Evolutionary conservation across 306 rosid genomes (phyloP).

Genomic region (Rosa lucieae): DNA sequence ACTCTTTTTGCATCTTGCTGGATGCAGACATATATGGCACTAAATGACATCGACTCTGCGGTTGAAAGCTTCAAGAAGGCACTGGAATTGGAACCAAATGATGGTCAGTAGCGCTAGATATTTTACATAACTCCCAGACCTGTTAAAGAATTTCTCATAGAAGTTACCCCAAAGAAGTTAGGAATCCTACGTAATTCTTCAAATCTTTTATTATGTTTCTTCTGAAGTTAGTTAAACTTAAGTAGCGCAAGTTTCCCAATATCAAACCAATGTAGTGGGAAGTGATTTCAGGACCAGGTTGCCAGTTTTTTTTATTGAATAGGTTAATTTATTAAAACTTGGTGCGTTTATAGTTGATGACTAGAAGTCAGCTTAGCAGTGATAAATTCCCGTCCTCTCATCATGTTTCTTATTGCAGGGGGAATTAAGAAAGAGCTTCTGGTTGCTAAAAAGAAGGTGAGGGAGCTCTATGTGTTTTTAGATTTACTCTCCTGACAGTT

Average conservation of each 20-base stretch:
- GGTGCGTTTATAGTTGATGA: background rate
- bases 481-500: background rate
- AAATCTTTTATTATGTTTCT: background rate
- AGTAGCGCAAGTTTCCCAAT: background rate
- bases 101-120: constrained; percentile 47
- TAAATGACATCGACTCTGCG: constrained; percentile 68
- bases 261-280: background rate
- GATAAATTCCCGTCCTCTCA: background rate
- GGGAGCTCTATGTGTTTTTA: background rate
- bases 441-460: constrained; percentile 62
- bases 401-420: constrained; percentile 35
- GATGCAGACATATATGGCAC: constrained; percentile 67
- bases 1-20: background rate
- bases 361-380: background rate
- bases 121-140: background rate
- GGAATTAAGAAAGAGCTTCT: constrained; percentile 79
- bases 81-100: constrained; percentile 70
- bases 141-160: background rate
- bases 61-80: constrained; percentile 78
- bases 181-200: background rate
- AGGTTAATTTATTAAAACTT: background rate
- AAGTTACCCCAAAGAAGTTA: background rate
- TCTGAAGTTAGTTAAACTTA: background rate
- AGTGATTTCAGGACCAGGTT: background rate
- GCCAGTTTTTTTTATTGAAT: background rate